Evolutionary conservation across 2,329 filamentous ascomycete species (phyloP).

Genomic region (Alternaria arbusti): DNA sequence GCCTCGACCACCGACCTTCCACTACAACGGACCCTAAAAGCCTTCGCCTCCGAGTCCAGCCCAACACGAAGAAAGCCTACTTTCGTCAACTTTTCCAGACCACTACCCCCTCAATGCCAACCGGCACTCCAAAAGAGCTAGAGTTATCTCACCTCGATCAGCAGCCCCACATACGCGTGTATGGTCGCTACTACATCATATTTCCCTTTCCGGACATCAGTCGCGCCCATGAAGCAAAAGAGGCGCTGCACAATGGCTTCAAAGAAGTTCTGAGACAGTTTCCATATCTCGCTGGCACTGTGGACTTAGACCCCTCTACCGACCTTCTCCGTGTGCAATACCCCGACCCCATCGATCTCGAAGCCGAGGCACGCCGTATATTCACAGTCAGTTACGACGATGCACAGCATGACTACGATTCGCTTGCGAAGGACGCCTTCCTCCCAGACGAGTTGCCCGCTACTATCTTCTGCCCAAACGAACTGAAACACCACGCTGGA

Average conservation of each 20-base stretch:
- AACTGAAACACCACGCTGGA: conserved; percentile 16
- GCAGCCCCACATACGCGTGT: conserved; percentile 20
- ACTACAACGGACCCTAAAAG: neutral
- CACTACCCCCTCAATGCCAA: neutral
- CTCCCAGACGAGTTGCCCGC: conserved; percentile 13
- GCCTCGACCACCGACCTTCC: neutral
- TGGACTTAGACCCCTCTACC: conserved; percentile 7
- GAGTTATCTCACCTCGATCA: conserved; percentile 25
- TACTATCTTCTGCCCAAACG: conserved; percentile 14
- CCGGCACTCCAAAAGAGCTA: conserved; percentile 6
- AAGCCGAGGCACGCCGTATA: conserved; percentile 10
- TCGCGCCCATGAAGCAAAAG: conserved; percentile 13
- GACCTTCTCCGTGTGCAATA: conserved; percentile 16
- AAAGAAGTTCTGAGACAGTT: conserved; percentile 14
- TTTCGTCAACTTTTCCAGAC: neutral
- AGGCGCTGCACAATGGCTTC: conserved; percentile 15
- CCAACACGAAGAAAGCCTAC: neutral
- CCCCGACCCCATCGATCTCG: conserved; percentile 6
- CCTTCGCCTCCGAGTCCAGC: neutral
- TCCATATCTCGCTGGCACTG: conserved; percentile 24
- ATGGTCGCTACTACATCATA: conserved; percentile 21
- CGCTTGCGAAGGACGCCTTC: conserved; percentile 14
- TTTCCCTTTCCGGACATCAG: conserved; percentile 22
- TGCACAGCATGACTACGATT: conserved; percentile 4
- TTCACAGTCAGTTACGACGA: conserved; percentile 8